phyloP scores from a whole-genome alignment of 306 rosid species.

The Corylus americana region DNA sequence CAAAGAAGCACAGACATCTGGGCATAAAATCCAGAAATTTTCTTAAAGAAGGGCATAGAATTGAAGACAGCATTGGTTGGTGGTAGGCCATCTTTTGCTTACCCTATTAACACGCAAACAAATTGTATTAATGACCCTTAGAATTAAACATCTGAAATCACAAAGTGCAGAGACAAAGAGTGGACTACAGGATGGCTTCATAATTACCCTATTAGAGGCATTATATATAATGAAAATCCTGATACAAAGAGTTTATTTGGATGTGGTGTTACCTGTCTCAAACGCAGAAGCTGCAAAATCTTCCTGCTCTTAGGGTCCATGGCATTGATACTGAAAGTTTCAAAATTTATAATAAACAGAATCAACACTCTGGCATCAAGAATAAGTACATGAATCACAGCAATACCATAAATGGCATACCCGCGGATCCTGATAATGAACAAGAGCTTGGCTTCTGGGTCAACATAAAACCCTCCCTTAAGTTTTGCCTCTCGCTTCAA shows the following conservation, averaged over 20 bases:
- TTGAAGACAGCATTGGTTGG: background rate
- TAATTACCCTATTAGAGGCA: background rate
- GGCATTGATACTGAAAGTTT: constrained; percentile 65
- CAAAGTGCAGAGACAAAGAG: too few species aligned
- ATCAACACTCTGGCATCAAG: background rate
- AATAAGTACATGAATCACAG: background rate
- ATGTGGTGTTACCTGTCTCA: constrained; percentile 63
- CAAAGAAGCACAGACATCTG: background rate
- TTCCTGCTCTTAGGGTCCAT: constrained; percentile 71
- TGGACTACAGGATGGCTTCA: background rate
- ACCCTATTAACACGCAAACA: too few species aligned
- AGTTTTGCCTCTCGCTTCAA: constrained; percentile 84
- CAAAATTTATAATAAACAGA: background rate
- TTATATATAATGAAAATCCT: background rate
- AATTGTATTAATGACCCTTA: too few species aligned
- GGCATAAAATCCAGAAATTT: background rate
- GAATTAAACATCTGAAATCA: too few species aligned
- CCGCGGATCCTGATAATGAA: constrained; percentile 80
- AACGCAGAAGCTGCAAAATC: constrained; percentile 74
- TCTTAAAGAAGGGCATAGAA: background rate
- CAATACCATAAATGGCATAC: constrained; percentile 32
- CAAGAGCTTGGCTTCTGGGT: constrained; percentile 76
- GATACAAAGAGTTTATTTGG: background rate
- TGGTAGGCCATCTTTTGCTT: background rate
- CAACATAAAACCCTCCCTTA: constrained; percentile 81